Conservation (phyloP, 208 protist genomes). For the Trypanosoma rangeli region DNA sequence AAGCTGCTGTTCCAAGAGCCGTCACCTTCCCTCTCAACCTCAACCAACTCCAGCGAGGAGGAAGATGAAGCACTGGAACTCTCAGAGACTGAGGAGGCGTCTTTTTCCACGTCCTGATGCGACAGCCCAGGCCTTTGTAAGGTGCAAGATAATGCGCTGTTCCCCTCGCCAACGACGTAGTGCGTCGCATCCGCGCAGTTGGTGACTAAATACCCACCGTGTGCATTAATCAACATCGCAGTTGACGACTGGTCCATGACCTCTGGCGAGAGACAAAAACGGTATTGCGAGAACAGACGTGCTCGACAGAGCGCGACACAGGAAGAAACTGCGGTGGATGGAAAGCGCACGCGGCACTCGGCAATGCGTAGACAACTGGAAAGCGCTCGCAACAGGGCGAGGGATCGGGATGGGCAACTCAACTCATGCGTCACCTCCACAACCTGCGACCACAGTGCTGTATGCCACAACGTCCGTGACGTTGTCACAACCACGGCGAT, state of each 20-base stretch:
- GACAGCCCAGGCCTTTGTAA: neutral
- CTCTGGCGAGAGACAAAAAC: slow-evolving; percentile 42
- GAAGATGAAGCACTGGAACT: neutral
- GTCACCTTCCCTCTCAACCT: neutral
- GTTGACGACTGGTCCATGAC: slow-evolving; percentile 20
- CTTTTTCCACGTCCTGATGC: neutral
- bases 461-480: slow-evolving; percentile 38
- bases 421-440: slow-evolving; percentile 45
- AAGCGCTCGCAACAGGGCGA: slow-evolving; percentile 69
- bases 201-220: slow-evolving; percentile 53
- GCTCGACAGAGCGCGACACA: slow-evolving; percentile 42
- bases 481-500: slow-evolving; percentile 50
- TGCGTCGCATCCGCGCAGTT: slow-evolving; percentile 60
- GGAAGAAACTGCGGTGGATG: slow-evolving; percentile 49
- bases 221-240: slow-evolving; percentile 39
- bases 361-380: slow-evolving; percentile 55
- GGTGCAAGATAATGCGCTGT: neutral
- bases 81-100: neutral
- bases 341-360: slow-evolving; percentile 72
- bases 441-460: slow-evolving; percentile 38
- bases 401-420: slow-evolving; percentile 26
- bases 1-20: neutral
- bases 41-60: neutral
- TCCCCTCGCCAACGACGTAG: slow-evolving; percentile 25
- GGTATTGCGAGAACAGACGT: slow-evolving; percentile 57